Evolutionary conservation across 1,284 basidiomycete species (phyloP).

Genomic region (Melampsora larici-populina): DNA sequence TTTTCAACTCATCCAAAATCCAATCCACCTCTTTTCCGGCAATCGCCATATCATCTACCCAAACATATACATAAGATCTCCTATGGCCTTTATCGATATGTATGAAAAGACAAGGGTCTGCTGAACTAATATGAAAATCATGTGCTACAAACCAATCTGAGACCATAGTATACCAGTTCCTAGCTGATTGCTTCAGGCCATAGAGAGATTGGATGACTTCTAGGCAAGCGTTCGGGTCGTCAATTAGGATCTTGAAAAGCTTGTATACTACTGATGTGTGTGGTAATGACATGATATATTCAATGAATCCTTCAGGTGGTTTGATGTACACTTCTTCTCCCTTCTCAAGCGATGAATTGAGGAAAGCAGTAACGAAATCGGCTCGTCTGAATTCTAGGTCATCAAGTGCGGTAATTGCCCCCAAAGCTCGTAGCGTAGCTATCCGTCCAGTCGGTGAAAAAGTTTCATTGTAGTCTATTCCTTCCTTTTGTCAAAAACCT

Average conservation of each 20-base stretch:
- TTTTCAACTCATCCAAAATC: too few species aligned
- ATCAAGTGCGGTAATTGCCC: neutral
- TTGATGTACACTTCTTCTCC: too few species aligned
- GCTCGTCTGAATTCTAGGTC: neutral
- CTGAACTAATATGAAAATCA: neutral
- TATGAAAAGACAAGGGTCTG: constrained; percentile 25
- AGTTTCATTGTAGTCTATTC: constrained; percentile 19
- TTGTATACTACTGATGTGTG: too few species aligned
- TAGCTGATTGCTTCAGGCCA: too few species aligned
- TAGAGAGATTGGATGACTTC: constrained; percentile 13
- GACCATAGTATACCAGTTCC: constrained; percentile 1
- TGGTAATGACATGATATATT: too few species aligned
- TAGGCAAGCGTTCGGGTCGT: neutral
- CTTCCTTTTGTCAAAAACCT: constrained; percentile 8
- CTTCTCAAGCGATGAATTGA: too few species aligned
- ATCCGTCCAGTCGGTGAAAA: constrained; percentile 15
- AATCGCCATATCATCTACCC: constrained; percentile 16
- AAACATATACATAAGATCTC: constrained; percentile 7
- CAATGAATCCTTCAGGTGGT: too few species aligned
- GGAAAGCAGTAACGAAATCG: too few species aligned
- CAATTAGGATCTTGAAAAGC: too few species aligned
- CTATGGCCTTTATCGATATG: neutral
- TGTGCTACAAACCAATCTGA: neutral
- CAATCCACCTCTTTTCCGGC: too few species aligned
- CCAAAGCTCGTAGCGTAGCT: neutral